A percentile compares a stretch with the other conserved stretches of the same genome.
Conservation (phyloP, 1,139 yeast species). For the Candida smagusa region DNA sequence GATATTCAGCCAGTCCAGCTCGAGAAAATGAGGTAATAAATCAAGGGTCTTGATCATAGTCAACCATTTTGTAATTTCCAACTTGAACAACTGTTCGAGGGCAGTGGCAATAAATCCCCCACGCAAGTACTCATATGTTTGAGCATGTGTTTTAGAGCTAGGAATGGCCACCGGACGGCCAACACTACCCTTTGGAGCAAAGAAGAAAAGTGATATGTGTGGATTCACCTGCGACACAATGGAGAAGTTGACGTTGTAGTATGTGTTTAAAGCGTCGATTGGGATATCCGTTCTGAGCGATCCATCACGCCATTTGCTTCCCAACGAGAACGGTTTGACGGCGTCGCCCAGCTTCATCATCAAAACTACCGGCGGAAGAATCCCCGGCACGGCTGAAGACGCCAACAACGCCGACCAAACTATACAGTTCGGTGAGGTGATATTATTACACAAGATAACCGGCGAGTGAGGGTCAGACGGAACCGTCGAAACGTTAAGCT, state of each 20-base stretch:
- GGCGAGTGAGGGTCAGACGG: slow-evolving; percentile 86
- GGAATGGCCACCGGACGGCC: slow-evolving; percentile 69
- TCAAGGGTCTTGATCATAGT: slow-evolving; percentile 64
- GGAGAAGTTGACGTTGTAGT: slow-evolving; percentile 72
- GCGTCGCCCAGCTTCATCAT: slow-evolving; percentile 59
- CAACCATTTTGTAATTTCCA: slow-evolving; percentile 75
- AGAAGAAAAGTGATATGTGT: slow-evolving; percentile 72
- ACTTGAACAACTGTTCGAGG: slow-evolving; percentile 62
- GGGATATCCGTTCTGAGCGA: slow-evolving; percentile 72
- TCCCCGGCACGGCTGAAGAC: slow-evolving; percentile 81
- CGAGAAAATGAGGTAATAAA: slow-evolving; percentile 63
- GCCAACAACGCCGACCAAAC: slow-evolving; percentile 79
- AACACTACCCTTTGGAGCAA: slow-evolving; percentile 77
- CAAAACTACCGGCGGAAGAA: slow-evolving; percentile 75
- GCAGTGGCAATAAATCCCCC: slow-evolving; percentile 81
- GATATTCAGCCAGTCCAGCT: slow-evolving; percentile 78
- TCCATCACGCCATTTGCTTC: slow-evolving; percentile 76
- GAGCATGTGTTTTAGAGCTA: slow-evolving; percentile 43
- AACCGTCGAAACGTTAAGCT: slow-evolving; percentile 70
- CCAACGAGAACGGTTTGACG: slow-evolving; percentile 67
- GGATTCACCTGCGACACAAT: slow-evolving; percentile 84
- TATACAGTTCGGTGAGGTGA: slow-evolving; percentile 79
- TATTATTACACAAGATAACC: slow-evolving; percentile 70
- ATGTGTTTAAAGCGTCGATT: slow-evolving; percentile 64
- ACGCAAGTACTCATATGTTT: slow-evolving; percentile 47